Evolutionary conservation across 768 basidiomycete species (phyloP).

Genomic region (Tylopilus sp.): DNA sequence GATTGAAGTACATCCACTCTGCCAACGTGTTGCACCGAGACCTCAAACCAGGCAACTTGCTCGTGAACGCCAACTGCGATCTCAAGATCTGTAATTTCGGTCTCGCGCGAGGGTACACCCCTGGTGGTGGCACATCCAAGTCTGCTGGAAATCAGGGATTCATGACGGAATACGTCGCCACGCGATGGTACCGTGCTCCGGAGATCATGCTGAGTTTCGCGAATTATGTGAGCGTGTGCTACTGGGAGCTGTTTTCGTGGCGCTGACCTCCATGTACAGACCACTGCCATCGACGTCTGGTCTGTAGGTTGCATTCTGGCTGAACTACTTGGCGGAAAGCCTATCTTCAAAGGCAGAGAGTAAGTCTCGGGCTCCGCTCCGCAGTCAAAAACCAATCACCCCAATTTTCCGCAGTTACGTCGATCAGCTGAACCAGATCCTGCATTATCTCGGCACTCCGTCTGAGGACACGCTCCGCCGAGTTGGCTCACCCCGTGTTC

Average conservation of each 20-base stretch:
- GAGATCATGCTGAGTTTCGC: slow-evolving; percentile 99
- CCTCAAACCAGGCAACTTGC: slow-evolving; percentile 90
- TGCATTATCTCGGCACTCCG: slow-evolving; percentile 97
- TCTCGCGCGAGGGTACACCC: slow-evolving; percentile 89
- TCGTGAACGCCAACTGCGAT: slow-evolving; percentile 98
- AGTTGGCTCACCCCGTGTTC: slow-evolving; percentile 89
- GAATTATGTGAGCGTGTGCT: slow-evolving; percentile 66
- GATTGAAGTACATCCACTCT: slow-evolving; percentile 96
- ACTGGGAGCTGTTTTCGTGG: neutral
- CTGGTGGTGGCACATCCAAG: slow-evolving; percentile 70
- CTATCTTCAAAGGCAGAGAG: slow-evolving; percentile 97
- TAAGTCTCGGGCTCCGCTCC: slow-evolving; percentile 42
- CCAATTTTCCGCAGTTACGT: slow-evolving; percentile 64
- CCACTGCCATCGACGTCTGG: slow-evolving; percentile 93
- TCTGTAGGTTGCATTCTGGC: slow-evolving; percentile 94
- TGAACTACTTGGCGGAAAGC: slow-evolving; percentile 89
- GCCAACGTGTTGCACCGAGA: slow-evolving; percentile 97
- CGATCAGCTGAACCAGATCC: slow-evolving; percentile 96
- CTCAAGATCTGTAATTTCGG: slow-evolving; percentile 99
- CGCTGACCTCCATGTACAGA: slow-evolving; percentile 43
- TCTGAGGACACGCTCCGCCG: slow-evolving; percentile 94
- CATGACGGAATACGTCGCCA: slow-evolving; percentile 99
- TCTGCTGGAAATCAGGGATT: slow-evolving; percentile 85
- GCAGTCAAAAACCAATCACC: neutral
- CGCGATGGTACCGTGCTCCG: slow-evolving; percentile 96